These are phyloP conservation scores for Zanthoxylum bungeanum DNA, from an alignment of 345 rosid species.

Conservation along the genomic window DNA sequence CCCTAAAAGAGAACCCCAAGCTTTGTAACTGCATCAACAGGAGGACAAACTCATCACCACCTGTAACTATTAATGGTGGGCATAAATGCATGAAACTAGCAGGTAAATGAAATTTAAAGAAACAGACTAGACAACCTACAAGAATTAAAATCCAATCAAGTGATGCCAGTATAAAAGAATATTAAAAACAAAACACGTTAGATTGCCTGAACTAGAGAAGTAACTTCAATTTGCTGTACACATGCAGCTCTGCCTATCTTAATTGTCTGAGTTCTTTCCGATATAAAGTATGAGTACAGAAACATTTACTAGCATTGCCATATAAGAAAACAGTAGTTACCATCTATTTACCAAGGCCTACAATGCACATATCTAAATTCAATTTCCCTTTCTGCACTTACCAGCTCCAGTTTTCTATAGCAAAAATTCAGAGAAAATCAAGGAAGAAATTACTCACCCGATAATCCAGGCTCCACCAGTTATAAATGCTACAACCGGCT, in stretches of 20 bases:
- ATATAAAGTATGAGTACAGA: background rate
- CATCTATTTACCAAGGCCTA: slow-evolving; percentile 3
- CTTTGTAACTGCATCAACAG: slow-evolving; percentile 75
- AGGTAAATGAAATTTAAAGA: background rate
- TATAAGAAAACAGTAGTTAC: background rate
- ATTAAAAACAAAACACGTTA: background rate
- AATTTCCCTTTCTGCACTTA: background rate
- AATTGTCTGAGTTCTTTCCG: background rate
- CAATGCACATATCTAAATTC: background rate
- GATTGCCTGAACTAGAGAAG: background rate
- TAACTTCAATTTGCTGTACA: background rate
- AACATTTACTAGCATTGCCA: background rate
- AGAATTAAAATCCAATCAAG: background rate
- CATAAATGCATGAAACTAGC: background rate
- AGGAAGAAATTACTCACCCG: slow-evolving; percentile 56
- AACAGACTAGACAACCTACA: background rate
- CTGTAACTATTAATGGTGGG: slow-evolving; percentile 7
- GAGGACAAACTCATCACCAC: slow-evolving; percentile 20
- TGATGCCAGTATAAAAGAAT: background rate
- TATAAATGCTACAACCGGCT: slow-evolving; percentile 89
- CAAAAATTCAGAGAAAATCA: background rate
- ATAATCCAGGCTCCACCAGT: slow-evolving; percentile 99
- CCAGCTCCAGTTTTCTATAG: background rate
- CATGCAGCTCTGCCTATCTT: background rate
- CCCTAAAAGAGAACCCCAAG: slow-evolving; percentile 98